Evolutionary conservation across 2,329 filamentous ascomycete species (phyloP).

Genomic region (Eutypella sp.): DNA sequence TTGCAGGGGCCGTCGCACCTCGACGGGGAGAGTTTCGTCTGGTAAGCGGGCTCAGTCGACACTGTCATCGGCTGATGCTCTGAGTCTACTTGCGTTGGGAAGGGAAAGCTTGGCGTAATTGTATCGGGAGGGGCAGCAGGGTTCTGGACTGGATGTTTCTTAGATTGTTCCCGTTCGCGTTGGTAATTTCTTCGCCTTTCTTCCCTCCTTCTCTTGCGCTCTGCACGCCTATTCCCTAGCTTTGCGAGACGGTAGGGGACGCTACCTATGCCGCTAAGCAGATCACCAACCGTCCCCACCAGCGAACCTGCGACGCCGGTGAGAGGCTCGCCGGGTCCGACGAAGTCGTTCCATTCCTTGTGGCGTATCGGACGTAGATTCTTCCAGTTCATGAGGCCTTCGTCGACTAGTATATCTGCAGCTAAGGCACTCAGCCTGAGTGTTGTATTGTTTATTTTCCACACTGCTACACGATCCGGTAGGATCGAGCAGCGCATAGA

Average conservation of each 20-base stretch:
- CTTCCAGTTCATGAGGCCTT: slow-evolving; percentile 58
- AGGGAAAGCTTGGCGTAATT: slow-evolving; percentile 1
- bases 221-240: slow-evolving; percentile 49
- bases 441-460: slow-evolving; percentile 58
- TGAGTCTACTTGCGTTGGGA: not conserved
- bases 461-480: slow-evolving; percentile 57
- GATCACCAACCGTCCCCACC: slow-evolving; percentile 51
- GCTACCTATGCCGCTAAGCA: slow-evolving; percentile 58
- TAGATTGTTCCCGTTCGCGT: slow-evolving; percentile 6
- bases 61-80: too few relatives aligned
- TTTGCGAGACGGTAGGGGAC: slow-evolving; percentile 59
- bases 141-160: not conserved
- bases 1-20: not conserved
- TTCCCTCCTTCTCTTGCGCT: slow-evolving; percentile 42
- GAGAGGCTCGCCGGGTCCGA: slow-evolving; percentile 68
- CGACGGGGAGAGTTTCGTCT: not conserved
- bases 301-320: slow-evolving; percentile 61
- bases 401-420: slow-evolving; percentile 58
- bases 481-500: slow-evolving; percentile 64
- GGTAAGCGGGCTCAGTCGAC: not conserved
- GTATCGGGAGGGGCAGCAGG: too few relatives aligned
- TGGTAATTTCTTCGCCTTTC: slow-evolving; percentile 21
- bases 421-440: slow-evolving; percentile 59
- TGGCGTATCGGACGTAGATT: slow-evolving; percentile 60
- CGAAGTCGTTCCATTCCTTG: slow-evolving; percentile 72